Conservation (phyloP, 106 monocot genomes). For the Phalaenopsis aphrodite region DNA sequence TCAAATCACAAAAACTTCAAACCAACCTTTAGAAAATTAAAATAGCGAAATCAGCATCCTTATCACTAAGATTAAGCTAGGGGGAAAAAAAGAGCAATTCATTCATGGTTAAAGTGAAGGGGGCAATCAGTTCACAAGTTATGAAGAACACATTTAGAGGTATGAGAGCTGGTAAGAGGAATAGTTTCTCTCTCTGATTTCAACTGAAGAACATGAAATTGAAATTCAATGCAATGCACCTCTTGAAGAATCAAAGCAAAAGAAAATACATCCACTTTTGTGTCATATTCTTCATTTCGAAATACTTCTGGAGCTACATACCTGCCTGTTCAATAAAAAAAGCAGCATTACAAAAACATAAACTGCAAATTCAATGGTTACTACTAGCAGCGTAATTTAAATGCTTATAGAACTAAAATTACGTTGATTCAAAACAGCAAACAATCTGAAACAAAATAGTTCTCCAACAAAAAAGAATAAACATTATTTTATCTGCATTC, state of each 20-base stretch:
- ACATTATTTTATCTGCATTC: neutral
- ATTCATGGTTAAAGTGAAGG: too few species aligned
- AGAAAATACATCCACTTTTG: slow-evolving; percentile 89
- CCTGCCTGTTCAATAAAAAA: slow-evolving; percentile 55
- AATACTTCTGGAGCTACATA: slow-evolving; percentile 91
- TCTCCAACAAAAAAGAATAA: neutral
- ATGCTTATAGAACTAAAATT: neutral
- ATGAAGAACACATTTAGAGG: too few species aligned
- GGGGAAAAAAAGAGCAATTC: too few species aligned
- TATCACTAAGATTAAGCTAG: too few species aligned
- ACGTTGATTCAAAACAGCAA: neutral
- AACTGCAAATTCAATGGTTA: neutral
- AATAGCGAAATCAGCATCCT: too few species aligned
- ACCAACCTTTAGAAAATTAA: too few species aligned
- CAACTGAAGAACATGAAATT: slow-evolving; percentile 4
- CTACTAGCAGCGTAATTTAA: neutral
- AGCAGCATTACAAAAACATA: neutral
- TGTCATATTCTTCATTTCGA: slow-evolving; percentile 80
- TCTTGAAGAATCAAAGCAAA: slow-evolving; percentile 95
- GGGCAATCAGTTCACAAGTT: too few species aligned
- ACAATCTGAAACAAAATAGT: neutral
- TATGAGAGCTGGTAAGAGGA: neutral
- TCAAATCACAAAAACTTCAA: too few species aligned
- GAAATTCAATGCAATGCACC: slow-evolving; percentile 29
- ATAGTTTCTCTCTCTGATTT: neutral